A percentile compares a stretch with the other conserved stretches of the same genome.
Evolutionary conservation across 495 filamentous ascomycete species (phyloP).

Genomic region (Penicillium bialowiezense): DNA sequence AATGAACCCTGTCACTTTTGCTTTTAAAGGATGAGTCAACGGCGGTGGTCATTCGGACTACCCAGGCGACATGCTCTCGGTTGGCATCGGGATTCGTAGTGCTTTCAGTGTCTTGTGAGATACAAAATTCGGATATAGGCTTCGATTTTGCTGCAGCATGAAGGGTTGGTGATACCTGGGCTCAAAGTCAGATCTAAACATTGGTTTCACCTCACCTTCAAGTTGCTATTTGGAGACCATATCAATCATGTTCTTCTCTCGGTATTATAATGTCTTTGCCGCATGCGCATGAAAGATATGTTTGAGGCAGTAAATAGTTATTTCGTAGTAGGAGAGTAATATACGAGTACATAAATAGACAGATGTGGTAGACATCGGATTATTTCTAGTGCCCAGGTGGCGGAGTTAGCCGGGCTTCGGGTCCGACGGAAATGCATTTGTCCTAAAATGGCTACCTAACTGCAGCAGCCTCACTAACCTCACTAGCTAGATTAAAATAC

Average conservation of each 20-base stretch:
- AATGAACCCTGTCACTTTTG: neutral
- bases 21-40: neutral
- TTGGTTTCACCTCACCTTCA: neutral
- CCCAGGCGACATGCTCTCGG: neutral
- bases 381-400: no score
- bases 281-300: no score
- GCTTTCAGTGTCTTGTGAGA: neutral
- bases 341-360: no score
- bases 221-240: neutral
- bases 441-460: no score
- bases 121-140: neutral
- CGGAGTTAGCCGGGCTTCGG: no score
- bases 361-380: no score
- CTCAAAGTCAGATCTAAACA: neutral
- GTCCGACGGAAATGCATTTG: no score
- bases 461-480: no score
- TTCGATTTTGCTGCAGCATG: neutral
- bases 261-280: no score
- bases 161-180: neutral
- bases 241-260: neutral
- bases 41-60: neutral
- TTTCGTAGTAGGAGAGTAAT: no score
- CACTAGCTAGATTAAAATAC: no score
- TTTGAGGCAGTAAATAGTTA: no score
- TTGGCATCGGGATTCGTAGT: neutral